phyloP scores from a whole-genome alignment of 2,329 filamentous ascomycete genomes.

The Gyromitra esculenta region DNA sequence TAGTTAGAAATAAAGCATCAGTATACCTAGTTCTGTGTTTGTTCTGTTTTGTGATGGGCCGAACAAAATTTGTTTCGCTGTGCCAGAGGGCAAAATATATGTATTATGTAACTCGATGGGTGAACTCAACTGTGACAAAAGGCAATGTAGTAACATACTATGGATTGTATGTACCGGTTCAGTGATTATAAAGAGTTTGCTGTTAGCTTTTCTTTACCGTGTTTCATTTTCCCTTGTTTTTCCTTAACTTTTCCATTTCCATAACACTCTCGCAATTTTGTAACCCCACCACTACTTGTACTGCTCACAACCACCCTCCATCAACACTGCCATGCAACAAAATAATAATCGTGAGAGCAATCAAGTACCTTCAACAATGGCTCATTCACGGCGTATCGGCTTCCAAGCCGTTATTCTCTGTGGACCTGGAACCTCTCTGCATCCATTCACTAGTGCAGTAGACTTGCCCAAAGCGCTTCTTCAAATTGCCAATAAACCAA shows the following conservation, averaged over 20 bases:
- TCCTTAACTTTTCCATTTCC: neutral
- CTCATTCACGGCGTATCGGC: conserved; percentile 66
- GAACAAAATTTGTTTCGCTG: neutral
- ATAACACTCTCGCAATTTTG: neutral
- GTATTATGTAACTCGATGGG: neutral
- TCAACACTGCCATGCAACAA: neutral
- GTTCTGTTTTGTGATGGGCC: neutral
- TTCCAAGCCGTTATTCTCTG: conserved; percentile 86
- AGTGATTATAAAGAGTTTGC: neutral
- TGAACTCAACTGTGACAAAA: neutral
- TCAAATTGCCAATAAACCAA: conserved; percentile 83
- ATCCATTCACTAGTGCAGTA: conserved; percentile 82
- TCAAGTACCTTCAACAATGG: conserved; percentile 62
- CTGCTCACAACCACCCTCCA: neutral
- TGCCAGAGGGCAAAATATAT: neutral
- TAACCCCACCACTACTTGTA: neutral
- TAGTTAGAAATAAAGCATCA: conserved; percentile 30
- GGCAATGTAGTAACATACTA: neutral
- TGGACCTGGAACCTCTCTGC: conserved; percentile 81
- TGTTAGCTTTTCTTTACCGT: neutral
- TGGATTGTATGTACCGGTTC: neutral
- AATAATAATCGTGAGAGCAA: conserved; percentile 7
- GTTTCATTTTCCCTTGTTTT: neutral
- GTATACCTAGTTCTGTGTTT: conserved; percentile 6
- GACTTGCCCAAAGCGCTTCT: conserved; percentile 84